These are phyloP conservation scores for Hyphodiscus sp. DNA, from an alignment of 2,329 filamentous ascomycete species.

Conservation along the genomic window DNA sequence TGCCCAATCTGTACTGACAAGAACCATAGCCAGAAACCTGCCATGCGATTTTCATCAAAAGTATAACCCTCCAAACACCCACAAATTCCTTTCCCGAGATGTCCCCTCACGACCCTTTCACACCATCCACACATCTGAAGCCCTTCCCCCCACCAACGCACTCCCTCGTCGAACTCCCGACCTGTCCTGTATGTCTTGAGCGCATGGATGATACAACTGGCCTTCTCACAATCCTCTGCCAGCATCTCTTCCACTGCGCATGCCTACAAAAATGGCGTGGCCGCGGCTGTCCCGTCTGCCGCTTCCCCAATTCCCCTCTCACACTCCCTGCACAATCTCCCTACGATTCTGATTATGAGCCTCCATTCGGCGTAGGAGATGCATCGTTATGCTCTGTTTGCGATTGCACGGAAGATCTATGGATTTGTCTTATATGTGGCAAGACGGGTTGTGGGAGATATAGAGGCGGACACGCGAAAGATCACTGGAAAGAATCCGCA, in stretches of 20 bases:
- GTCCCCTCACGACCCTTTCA: conserved; percentile 55
- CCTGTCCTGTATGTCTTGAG: conserved; percentile 92
- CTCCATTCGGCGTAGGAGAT: conserved; percentile 54
- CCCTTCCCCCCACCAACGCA: conserved; percentile 66
- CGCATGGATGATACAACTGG: conserved; percentile 98
- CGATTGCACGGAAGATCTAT: conserved; percentile 74
- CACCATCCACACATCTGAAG: conserved; percentile 44
- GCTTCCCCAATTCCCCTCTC: conserved; percentile 66
- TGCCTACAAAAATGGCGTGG: conserved; percentile 96
- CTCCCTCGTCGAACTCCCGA: conserved; percentile 83
- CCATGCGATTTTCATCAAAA: conserved; percentile 90
- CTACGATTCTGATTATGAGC: conserved; percentile 40
- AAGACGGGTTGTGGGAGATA: conserved; percentile 91
- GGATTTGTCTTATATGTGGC: conserved; percentile 93
- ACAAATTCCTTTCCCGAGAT: conserved; percentile 49
- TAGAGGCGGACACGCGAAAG: conserved; percentile 86
- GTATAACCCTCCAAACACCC: conserved; percentile 67
- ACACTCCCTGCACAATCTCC: conserved; percentile 27
- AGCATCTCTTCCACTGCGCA: conserved; percentile 95
- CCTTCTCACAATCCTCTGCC: conserved; percentile 89
- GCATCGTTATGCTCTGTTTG: conserved; percentile 75
- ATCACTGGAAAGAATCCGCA: conserved; percentile 82
- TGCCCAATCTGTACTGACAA: conserved; percentile 14
- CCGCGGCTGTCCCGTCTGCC: conserved; percentile 87
- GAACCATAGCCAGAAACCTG: conserved; percentile 72